Evolutionary conservation across 2,329 filamentous ascomycete species (phyloP), one percentile per base, ranked within the genome.

Genomic region (Colletotrichum sp.): DNA sequence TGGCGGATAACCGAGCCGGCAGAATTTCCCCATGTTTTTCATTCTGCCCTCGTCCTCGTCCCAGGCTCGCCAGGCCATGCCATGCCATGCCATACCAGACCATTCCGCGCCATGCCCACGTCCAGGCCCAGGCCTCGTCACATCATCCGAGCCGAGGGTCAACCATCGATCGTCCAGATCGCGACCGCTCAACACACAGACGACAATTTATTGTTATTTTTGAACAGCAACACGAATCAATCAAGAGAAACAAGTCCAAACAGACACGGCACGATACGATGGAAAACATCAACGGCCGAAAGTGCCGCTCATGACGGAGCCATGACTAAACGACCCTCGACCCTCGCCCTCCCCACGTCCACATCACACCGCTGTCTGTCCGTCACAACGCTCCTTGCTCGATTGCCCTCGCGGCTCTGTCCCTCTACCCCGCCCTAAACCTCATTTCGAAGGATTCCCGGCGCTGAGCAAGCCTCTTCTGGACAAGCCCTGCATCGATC

Each of bases 321-420:
- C 63, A 72, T 75, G 69, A 75, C 72, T 72, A 75, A 64, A 59
- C 55, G 7, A 24, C 60, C 16, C 60, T 57, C 48, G 24, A 30
- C 30, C 48, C 30, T 13, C 26, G 34, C 24, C 30, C 60, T n/a
- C 30, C n/a, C 39, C 16, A 60, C 22, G 26, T 39, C 16, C 52
- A 71, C 72, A 72, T 39, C 68, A 72, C 72, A 75, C 68, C 68
- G 44, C 44, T 52, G 69, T 75, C 72, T 72, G 18, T 72, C 67
- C 62, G 8, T 52, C 72, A 52, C 62, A 66, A 70, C 48, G 32
- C 52, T 66, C 48, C 60, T 36, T 24, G 9, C 22, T 48, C 57
- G 24, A 28, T 34, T 48, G 15, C 48, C 55, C 30, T 68, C 68
- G 72, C 72, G 69, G 72, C 69, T 75, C 72, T 75, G 63, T 63